These are phyloP conservation scores for Apiotrichum porosum DNA, from an alignment of 1,284 basidiomycete species.

Conservation along the genomic window DNA sequence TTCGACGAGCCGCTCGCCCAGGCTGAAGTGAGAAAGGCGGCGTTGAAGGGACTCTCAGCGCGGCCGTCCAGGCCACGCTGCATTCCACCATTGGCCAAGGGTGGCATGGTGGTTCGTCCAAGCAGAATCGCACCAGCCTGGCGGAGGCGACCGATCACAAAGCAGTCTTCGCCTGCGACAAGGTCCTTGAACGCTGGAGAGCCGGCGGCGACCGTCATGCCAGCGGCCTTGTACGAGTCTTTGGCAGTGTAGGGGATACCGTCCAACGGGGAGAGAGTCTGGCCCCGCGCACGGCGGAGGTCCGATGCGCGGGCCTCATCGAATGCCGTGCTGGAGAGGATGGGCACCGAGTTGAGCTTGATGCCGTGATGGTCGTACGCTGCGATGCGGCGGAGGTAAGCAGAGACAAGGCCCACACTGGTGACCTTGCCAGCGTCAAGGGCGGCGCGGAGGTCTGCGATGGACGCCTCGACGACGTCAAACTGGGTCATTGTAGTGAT, in stretches of 20 bases:
- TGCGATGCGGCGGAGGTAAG: slow-evolving; percentile 7
- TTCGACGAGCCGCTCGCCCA: slow-evolving; percentile 12
- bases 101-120: slow-evolving; percentile 9
- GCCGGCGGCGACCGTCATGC: slow-evolving; percentile 3
- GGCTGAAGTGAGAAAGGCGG: slow-evolving; percentile 4
- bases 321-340: neutral
- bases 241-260: slow-evolving; percentile 12
- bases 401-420: slow-evolving; percentile 5
- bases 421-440: slow-evolving; percentile 2
- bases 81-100: slow-evolving; percentile 10
- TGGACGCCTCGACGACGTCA: slow-evolving; percentile 9
- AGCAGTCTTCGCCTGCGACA: slow-evolving; percentile 2
- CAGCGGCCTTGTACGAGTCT: slow-evolving; percentile 5
- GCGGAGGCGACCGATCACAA: slow-evolving; percentile 1
- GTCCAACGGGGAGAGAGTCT: slow-evolving; percentile 3
- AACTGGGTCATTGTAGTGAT: no score
- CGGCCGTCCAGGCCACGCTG: slow-evolving; percentile 13
- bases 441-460: slow-evolving; percentile 3
- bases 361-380: slow-evolving; percentile 9
- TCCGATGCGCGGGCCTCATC: slow-evolving; percentile 7
- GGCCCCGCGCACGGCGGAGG: neutral
- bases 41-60: slow-evolving; percentile 10
- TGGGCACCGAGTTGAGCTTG: slow-evolving; percentile 1
- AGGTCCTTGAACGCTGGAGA: slow-evolving; percentile 8
- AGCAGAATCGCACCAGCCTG: slow-evolving; percentile 4